These are phyloP conservation scores for Leucoagaricus sp. DNA, from an alignment of 1,284 basidiomycete species.

Conservation along the genomic window DNA sequence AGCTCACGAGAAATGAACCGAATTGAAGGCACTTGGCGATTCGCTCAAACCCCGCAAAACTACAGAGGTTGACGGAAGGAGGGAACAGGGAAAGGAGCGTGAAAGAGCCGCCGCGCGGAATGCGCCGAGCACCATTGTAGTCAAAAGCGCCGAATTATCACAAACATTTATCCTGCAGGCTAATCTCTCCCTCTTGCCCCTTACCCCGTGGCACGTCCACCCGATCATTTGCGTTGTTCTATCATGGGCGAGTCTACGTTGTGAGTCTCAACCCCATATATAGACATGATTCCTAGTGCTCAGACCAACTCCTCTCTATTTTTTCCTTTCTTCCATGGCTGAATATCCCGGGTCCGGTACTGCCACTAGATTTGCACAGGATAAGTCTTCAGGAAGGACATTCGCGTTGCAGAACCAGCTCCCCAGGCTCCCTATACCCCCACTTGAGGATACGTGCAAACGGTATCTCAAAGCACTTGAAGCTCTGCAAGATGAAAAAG, in stretches of 20 bases:
- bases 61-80: background rate
- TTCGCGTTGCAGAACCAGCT: slow-evolving; percentile 70
- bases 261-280: background rate
- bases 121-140: background rate
- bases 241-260: slow-evolving; percentile 3
- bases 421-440: slow-evolving; percentile 90
- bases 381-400: slow-evolving; percentile 42
- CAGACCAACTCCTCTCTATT: background rate
- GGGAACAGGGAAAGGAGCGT: background rate
- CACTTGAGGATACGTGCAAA: slow-evolving; percentile 83
- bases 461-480: slow-evolving; percentile 86
- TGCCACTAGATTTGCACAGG: slow-evolving; percentile 23
- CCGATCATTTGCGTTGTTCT: background rate
- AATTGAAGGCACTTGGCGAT: background rate
- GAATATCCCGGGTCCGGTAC: slow-evolving; percentile 11
- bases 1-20: background rate
- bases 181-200: background rate
- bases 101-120: background rate
- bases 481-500: slow-evolving; percentile 67
- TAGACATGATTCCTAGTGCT: background rate
- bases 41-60: slow-evolving; percentile 13
- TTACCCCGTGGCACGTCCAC: background rate
- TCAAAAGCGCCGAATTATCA: background rate
- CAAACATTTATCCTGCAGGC: background rate
- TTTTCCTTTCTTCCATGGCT: background rate